Evolutionary conservation across 1,284 basidiomycete genomes (phyloP), one percentile per base, ranked within the genome.

Genomic region (Cryptococcus sp.): DNA sequence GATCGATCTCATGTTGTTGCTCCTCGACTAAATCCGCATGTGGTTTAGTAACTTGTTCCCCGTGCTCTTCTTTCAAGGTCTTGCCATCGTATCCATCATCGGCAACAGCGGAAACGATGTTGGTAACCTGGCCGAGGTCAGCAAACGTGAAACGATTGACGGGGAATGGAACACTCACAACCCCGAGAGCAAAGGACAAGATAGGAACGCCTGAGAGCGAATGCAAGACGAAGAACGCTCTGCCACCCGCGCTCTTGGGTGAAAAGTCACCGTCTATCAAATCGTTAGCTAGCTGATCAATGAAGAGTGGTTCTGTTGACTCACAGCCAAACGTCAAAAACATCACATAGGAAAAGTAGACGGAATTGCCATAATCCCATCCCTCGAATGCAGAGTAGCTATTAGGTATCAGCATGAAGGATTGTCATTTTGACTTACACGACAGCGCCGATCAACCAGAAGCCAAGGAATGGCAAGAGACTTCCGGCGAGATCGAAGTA

Each of bases 141-240:
- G 41, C 41, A n/a, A 15, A 8, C 5, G 41, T 22, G 15, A 13
- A 10, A 13, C 8, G 29, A 34, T 15, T 44, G 41, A n/a, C 5
- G 2, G 11, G 29, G 29, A 10, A 13, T 44, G 2, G 13, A n/a
- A n/a, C 29, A 34, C 41, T 44, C 13, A 44, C 41, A 8, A 44
- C 41, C 8, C 41, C 41, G 7, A 44, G 13, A 6, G 41, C 41
- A 44, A 19, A 44, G 3, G 41, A 44, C n/a, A 44, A 22, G 15
- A 44, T 44, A 6, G 41, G 41, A 22, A 44, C 41, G 41, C 41
- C 41, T 3, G 41, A 44, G n/a, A 44, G 41, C n/a, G 41, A 44
- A 44, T 44, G 41, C 41, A 44, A 22, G 41, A 44, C 41, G 41
- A 44, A 44, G 41, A 44, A 44, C 4, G 41, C 41, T 44, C 41